These are phyloP conservation scores for Sophora flavescens DNA, from an alignment of 306 rosid genomes.

Conservation along the genomic window DNA sequence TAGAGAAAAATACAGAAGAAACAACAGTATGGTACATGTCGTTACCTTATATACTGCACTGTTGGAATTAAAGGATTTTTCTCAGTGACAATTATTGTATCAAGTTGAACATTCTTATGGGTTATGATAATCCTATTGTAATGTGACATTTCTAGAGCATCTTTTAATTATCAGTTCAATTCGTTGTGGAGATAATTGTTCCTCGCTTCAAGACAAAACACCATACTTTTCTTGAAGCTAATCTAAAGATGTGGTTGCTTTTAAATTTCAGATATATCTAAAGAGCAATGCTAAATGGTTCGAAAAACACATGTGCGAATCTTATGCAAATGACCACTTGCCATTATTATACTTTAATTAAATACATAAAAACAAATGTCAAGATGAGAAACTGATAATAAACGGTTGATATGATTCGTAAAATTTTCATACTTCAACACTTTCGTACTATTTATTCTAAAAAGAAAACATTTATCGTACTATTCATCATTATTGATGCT, in stretches of 20 bases:
- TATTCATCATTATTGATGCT: no score
- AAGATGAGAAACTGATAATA: no score
- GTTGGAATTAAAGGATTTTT: slow-evolving; percentile 16
- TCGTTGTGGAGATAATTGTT: slow-evolving; percentile 5
- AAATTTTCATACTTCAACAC: no score
- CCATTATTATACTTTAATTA: no score
- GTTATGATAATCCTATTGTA: slow-evolving; percentile 13
- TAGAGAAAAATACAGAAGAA: slow-evolving; percentile 32
- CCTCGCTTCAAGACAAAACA: neutral
- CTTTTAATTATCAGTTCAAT: slow-evolving; percentile 4
- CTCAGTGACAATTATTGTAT: slow-evolving; percentile 14
- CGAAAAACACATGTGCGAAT: no score
- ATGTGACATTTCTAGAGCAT: slow-evolving; percentile 11
- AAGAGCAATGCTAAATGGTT: no score
- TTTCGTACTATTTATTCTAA: no score
- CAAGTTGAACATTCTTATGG: slow-evolving; percentile 1
- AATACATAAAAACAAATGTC: no score
- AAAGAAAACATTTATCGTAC: no score
- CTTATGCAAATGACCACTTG: no score
- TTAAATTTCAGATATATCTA: no score
- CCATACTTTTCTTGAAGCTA: neutral
- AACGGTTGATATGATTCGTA: no score
- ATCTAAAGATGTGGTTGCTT: neutral
- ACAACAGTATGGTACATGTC: neutral
- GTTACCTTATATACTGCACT: slow-evolving; percentile 4